Evolutionary conservation across 805 yeast genomes (phyloP).

Genomic region (Saccharomycopsis babjevae): DNA sequence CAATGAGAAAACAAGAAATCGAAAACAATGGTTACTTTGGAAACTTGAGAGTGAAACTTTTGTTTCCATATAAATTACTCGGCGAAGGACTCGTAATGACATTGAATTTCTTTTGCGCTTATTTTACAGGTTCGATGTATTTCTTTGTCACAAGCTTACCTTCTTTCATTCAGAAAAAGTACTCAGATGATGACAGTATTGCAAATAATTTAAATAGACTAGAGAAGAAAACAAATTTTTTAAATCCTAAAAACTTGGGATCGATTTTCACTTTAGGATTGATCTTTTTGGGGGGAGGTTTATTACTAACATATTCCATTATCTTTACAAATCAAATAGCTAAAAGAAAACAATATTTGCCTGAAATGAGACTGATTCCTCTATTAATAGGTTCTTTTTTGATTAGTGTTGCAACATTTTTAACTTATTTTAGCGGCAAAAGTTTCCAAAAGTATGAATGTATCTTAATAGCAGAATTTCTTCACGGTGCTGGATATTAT

Average conservation of each 20-base stretch:
- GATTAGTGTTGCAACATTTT: slow-evolving; percentile 1
- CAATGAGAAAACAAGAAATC: not conserved
- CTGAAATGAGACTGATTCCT: slow-evolving; percentile 10
- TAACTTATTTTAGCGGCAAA: not conserved
- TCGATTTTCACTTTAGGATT: slow-evolving; percentile 8
- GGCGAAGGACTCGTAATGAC: slow-evolving; percentile 6
- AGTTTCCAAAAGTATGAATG: not conserved
- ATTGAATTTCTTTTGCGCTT: slow-evolving; percentile 5
- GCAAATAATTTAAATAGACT: not conserved
- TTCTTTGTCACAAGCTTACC: slow-evolving; percentile 13
- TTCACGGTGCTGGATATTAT: slow-evolving; percentile 15
- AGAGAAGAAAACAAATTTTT: not conserved
- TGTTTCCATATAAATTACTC: slow-evolving; percentile 7
- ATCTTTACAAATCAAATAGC: not conserved
- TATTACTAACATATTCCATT: slow-evolving; percentile 3
- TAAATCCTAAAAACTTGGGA: slow-evolving; percentile 6
- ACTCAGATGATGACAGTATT: not conserved
- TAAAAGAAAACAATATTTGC: not conserved
- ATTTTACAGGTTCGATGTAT: slow-evolving; percentile 15
- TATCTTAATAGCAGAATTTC: slow-evolving; percentile 2
- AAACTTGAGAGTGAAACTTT: not conserved
- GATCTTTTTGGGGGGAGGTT: not conserved
- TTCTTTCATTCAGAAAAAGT: slow-evolving; percentile 3
- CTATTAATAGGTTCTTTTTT: slow-evolving; percentile 4
- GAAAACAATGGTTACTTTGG: slow-evolving; percentile 3